Conservation (phyloP, 371 early-diverging fungal species). For the Mucor irregularis region DNA sequence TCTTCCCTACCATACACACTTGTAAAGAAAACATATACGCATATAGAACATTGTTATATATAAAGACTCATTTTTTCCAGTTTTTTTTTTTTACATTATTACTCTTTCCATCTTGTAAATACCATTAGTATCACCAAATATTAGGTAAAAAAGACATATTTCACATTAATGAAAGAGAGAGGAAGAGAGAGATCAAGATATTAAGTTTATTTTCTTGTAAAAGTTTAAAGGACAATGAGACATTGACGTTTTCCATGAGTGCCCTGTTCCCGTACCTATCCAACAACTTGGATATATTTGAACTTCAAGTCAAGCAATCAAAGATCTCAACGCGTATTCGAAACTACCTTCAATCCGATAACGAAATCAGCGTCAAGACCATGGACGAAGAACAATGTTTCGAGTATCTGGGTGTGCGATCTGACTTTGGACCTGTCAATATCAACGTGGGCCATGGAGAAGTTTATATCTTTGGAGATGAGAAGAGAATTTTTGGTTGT, state of each 20-base stretch:
- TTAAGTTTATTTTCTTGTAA: too few species aligned
- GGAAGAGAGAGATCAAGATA: background rate
- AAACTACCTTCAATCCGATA: background rate
- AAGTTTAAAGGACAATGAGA: slow-evolving; percentile 5
- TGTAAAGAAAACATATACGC: too few species aligned
- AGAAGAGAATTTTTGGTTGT: slow-evolving; percentile 31
- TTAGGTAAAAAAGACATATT: slow-evolving; percentile 5
- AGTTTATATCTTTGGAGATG: background rate
- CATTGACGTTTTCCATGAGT: background rate
- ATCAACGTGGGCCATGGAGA: background rate
- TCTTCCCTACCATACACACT: too few species aligned
- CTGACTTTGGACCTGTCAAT: slow-evolving; percentile 4
- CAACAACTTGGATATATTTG: background rate
- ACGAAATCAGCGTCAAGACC: slow-evolving; percentile 8
- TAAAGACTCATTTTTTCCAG: background rate
- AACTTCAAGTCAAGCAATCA: background rate
- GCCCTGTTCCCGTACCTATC: background rate
- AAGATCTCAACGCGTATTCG: slow-evolving; percentile 1
- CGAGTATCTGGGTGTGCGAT: slow-evolving; percentile 7
- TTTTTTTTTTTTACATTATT: background rate
- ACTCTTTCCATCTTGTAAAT: background rate
- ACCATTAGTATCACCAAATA: background rate
- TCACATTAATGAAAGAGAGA: background rate
- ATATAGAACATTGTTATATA: too few species aligned
- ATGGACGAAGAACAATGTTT: background rate